These are phyloP conservation scores for Thielaviopsis euricoi DNA, from an alignment of 2,329 filamentous ascomycete genomes.

Conservation along the genomic window DNA sequence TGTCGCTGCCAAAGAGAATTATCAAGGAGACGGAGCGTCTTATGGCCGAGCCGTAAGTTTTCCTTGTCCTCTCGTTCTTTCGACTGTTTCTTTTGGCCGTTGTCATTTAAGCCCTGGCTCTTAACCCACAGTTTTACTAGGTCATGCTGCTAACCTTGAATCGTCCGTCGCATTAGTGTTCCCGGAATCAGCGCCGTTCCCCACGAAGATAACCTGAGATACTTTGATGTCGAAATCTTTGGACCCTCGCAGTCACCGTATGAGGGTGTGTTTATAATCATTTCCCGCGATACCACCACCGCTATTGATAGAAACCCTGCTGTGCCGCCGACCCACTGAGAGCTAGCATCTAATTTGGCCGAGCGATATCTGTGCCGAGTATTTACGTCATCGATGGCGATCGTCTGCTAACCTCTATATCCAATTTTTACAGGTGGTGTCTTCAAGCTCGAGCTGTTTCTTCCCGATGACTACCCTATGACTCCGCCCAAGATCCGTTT, in stretches of 20 bases:
- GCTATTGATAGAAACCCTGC: not conserved
- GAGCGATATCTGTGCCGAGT: not conserved
- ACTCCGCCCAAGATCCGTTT: constrained; percentile 97
- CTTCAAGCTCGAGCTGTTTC: constrained; percentile 93
- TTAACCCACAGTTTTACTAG: not conserved
- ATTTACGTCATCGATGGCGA: not conserved
- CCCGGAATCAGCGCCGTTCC: constrained; percentile 91
- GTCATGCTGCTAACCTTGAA: not conserved
- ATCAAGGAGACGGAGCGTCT: constrained; percentile 97
- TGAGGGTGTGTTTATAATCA: constrained; percentile 46
- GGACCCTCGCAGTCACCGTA: constrained; percentile 86
- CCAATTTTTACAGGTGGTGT: constrained; percentile 41
- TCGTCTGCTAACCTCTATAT: not conserved
- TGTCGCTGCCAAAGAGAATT: constrained; percentile 88
- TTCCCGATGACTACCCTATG: constrained; percentile 98
- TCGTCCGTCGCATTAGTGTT: constrained; percentile 44
- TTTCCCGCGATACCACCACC: not conserved
- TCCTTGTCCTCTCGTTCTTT: not conserved
- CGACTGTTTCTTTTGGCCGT: not conserved
- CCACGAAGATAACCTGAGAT: constrained; percentile 92
- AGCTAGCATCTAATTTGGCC: not conserved
- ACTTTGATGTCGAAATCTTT: constrained; percentile 95
- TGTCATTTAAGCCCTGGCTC: not conserved
- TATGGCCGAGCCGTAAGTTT: constrained; percentile 79
- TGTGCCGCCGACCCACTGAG: not conserved